Evolutionary conservation across 2,329 filamentous ascomycete species (phyloP), one percentile per base, ranked within the genome.

Genomic region (Ophiocordyceps camponoti-saundersi): DNA sequence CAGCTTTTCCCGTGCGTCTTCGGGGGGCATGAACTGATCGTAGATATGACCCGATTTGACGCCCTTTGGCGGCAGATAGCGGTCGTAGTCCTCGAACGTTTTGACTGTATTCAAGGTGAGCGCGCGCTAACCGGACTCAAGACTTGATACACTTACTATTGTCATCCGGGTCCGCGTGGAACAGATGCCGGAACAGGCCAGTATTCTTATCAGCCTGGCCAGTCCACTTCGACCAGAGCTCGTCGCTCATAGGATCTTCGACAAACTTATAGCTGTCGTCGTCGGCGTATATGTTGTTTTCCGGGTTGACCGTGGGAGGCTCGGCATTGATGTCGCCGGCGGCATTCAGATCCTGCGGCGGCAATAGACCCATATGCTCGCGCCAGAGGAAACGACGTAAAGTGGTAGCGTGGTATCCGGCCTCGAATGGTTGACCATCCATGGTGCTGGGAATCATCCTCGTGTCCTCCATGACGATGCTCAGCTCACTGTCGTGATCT

Each of bases 111-210:
- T 16, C 12, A 5, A 45, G 16, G 46, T 57, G 41, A 58, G 52
- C 43, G n/a, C 18, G 8, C 20, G 22, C 36, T 6, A 3, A 11
- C 5, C 13, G 3, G 22, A n/a, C 2, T 8, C 42, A 12, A 16
- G 16, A 18, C 11, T n/a, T 15, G n/a, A 22, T 2, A 3, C 15
- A 59, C 73, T 60, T 64, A 81, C 79, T 85, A 57, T 84, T 73
- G 57, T 95, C 79, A 61, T 96, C 90, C 0, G 92, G 90, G 59
- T 96, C 90, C 0, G 83, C 81, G 56, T 89, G 85, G 67, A 92
- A 92, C 21, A 92, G 58, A 50, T 87, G 79, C n/a, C 83, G 68
- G 65, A 87, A 92, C 8, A 86, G 65, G 45, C 77, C 68, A 0
- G 85, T 90, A 59, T 92, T 92, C 46, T 65, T 76, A 1, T 76